Conservation (phyloP, 2,329 filamentous ascomycete genomes). For the Zasmidium angulare region DNA sequence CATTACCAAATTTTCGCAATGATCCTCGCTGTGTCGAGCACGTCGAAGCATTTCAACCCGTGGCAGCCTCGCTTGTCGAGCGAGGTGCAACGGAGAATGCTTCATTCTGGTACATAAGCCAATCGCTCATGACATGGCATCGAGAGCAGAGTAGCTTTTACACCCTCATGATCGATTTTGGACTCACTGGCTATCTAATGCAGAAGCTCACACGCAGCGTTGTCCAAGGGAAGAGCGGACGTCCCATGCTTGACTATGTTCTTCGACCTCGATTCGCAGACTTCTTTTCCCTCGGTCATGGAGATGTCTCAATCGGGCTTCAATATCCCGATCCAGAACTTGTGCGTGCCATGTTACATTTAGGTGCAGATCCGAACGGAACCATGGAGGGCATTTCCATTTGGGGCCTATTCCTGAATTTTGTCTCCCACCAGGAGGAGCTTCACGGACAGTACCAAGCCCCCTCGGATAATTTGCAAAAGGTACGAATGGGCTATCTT, state of each 20-base stretch:
- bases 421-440: not conserved
- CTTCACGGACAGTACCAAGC: no score
- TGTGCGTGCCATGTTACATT: not conserved
- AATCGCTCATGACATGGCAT: not conserved
- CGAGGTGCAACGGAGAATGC: not conserved
- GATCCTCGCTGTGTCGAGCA: not conserved
- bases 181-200: not conserved
- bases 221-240: conserved; percentile 1
- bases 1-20: conserved; percentile 3
- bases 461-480: no score
- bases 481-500: no score
- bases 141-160: not conserved
- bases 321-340: conserved; percentile 3
- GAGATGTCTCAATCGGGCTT: not conserved
- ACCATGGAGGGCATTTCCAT: not conserved
- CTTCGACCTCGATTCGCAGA: not conserved
- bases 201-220: not conserved
- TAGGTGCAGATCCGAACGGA: conserved; percentile 7
- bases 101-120: conserved; percentile 3
- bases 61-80: not conserved
- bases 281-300: not conserved
- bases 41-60: not conserved
- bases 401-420: conserved; percentile 1
- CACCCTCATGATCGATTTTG: conserved; percentile 3
- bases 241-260: conserved; percentile 6